Conservation (phyloP, 805 yeast species). For the Ogataea minuta region DNA sequence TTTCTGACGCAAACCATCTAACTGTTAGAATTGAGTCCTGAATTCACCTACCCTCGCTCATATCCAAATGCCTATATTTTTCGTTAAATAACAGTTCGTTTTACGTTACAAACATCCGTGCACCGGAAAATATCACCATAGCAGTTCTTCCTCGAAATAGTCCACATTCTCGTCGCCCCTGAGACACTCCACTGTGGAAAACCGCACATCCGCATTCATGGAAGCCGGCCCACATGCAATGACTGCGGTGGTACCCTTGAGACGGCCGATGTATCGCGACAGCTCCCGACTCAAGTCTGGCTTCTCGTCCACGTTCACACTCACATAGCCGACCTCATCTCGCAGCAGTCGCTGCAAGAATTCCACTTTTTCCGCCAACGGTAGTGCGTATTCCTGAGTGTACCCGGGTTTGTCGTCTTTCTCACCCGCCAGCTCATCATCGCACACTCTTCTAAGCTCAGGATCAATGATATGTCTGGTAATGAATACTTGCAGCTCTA, state of each 20-base stretch:
- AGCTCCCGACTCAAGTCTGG: constrained; percentile 28
- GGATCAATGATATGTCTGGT: constrained; percentile 27
- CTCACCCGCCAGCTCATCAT: background rate
- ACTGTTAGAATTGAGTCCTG: constrained; percentile 1
- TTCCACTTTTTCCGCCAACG: constrained; percentile 14
- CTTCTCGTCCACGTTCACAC: constrained; percentile 25
- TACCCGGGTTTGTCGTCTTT: too few species aligned
- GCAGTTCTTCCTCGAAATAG: constrained; percentile 38
- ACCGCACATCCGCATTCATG: constrained; percentile 34
- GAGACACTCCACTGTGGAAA: constrained; percentile 32
- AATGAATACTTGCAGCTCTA: constrained; percentile 30
- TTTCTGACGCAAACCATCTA: constrained; percentile 48
- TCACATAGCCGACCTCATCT: constrained; percentile 20
- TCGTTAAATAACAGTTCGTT: constrained; percentile 2
- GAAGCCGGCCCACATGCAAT: constrained; percentile 38
- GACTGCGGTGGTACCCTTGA: constrained; percentile 31
- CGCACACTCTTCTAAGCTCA: constrained; percentile 10
- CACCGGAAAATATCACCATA: constrained; percentile 29
- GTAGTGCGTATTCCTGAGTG: background rate
- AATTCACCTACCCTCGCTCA: constrained; percentile 19
- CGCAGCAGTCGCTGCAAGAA: constrained; percentile 20
- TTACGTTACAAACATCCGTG: constrained; percentile 4
- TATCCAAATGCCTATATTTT: constrained; percentile 1
- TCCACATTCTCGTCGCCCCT: constrained; percentile 30
- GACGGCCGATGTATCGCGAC: constrained; percentile 15